Evolutionary conservation across 2,329 filamentous ascomycete species (phyloP).

Genomic region (Alternaria viburni): DNA sequence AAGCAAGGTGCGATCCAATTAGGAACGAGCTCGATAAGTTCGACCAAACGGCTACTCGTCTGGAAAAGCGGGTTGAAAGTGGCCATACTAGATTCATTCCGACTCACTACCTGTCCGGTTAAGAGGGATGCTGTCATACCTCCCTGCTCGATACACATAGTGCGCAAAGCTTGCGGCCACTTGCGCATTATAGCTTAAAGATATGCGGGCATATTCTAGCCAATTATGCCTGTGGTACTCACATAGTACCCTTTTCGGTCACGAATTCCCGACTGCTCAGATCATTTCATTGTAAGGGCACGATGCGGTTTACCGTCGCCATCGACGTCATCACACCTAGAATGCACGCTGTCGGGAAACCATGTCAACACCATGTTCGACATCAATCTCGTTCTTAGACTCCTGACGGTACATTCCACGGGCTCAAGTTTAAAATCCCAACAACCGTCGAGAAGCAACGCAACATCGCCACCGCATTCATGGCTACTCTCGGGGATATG

Average conservation of each 20-base stretch:
- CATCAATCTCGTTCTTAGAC: not conserved
- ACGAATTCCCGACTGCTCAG: not conserved
- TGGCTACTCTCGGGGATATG: constrained; percentile 19
- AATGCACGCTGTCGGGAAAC: not conserved
- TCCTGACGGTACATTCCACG: not conserved
- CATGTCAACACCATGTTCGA: not conserved
- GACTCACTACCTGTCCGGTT: not conserved
- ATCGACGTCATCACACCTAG: not conserved
- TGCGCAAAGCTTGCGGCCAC: not conserved
- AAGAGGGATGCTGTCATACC: not conserved
- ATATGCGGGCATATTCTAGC: not conserved
- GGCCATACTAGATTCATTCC: not conserved
- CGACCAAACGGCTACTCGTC: not conserved
- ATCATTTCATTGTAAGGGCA: not conserved
- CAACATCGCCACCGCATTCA: not conserved
- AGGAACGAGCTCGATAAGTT: not conserved
- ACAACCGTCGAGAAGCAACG: not conserved
- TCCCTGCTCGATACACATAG: not conserved
- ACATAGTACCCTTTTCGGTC: not conserved
- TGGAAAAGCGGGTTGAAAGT: not conserved
- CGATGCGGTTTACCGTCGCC: not conserved
- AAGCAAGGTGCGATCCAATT: not conserved
- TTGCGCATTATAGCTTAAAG: not conserved
- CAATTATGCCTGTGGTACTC: not conserved
- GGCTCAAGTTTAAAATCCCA: not conserved